Evolutionary conservation across 75 land plant species (phyloP).

Genomic region (Sequoia sempervirens): DNA sequence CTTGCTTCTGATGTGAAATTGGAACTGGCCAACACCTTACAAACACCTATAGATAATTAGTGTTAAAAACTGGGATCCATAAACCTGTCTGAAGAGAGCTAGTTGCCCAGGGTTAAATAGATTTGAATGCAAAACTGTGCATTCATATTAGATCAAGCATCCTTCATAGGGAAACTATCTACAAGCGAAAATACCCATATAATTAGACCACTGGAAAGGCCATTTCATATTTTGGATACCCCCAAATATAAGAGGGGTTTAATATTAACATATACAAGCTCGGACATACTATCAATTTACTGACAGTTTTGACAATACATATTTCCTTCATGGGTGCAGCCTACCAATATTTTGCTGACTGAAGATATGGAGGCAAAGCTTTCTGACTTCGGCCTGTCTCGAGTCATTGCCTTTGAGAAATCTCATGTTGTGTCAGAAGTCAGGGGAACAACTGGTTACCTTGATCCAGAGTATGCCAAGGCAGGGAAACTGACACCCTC

Average conservation of each 20-base stretch:
- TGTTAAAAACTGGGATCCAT: not conserved
- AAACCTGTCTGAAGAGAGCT: not conserved
- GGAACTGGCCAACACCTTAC: not conserved
- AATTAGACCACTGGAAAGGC: not conserved
- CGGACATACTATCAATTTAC: not conserved
- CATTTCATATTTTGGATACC: not conserved
- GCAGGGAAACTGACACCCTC: constrained; percentile 43
- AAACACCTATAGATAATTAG: not conserved
- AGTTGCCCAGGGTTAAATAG: not conserved
- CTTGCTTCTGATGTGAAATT: not conserved
- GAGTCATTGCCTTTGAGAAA: constrained; percentile 35
- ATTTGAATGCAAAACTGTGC: not conserved
- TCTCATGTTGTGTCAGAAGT: constrained; percentile 64
- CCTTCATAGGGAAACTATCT: not conserved
- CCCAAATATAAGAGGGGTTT: not conserved
- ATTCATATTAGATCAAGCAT: not conserved
- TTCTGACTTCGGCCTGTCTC: constrained; percentile 71
- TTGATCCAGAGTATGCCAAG: constrained; percentile 67
- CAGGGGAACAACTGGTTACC: constrained; percentile 73
- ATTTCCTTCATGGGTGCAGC: constrained; percentile 21
- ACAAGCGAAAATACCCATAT: not conserved
- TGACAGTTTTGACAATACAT: not conserved
- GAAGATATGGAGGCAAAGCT: constrained; percentile 55
- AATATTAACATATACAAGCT: not conserved
- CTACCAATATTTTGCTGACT: constrained; percentile 56